Conservation (phyloP, 176 grass and related monocot genomes). For the Pontederia crassipes region DNA sequence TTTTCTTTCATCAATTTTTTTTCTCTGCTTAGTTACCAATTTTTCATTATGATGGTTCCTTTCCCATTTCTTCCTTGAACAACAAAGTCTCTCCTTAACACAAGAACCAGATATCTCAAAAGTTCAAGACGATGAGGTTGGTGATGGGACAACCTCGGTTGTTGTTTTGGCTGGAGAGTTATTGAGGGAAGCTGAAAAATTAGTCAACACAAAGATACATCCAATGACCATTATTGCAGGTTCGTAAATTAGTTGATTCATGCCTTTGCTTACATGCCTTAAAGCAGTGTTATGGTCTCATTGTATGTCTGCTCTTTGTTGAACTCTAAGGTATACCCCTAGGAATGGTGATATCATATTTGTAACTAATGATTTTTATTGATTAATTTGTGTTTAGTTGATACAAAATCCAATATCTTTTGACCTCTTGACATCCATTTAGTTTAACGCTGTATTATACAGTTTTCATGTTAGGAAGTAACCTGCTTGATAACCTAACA, state of each 20-base stretch:
- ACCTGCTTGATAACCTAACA: too few relatives aligned
- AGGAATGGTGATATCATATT: too few relatives aligned
- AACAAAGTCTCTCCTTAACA: constrained; percentile 27
- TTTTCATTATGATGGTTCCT: neutral
- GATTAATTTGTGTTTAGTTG: too few relatives aligned
- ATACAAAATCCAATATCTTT: too few relatives aligned
- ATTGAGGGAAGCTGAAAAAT: constrained; percentile 77
- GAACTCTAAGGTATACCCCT: too few relatives aligned
- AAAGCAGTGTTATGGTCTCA: neutral
- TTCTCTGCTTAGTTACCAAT: neutral
- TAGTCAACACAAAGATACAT: constrained; percentile 86
- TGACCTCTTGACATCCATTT: too few relatives aligned
- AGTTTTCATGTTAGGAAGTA: too few relatives aligned
- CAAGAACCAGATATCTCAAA: constrained; percentile 76
- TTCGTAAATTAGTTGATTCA: constrained; percentile 6
- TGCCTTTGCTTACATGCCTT: neutral
- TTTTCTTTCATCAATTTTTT: neutral
- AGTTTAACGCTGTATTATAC: too few relatives aligned
- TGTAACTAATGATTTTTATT: too few relatives aligned
- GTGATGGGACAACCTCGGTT: constrained; percentile 93
- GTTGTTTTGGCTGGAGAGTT: constrained; percentile 95
- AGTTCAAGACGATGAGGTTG: constrained; percentile 98
- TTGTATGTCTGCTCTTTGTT: neutral
- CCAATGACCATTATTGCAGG: constrained; percentile 98
- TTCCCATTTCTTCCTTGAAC: neutral